These are phyloP conservation scores for Solanum virginianum DNA, from an alignment of 257 asterid genomes.

Conservation along the genomic window DNA sequence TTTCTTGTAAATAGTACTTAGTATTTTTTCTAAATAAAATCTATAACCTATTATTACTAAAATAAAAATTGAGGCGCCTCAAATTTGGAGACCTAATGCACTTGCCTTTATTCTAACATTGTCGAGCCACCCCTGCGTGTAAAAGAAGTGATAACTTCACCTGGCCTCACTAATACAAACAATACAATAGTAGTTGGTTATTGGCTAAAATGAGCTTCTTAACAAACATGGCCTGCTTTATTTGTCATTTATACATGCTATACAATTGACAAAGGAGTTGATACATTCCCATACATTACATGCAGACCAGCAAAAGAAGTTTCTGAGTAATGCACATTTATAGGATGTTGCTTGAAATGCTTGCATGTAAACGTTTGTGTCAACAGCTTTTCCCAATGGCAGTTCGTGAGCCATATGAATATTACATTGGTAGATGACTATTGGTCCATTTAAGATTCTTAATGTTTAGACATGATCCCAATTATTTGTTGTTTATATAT, in stretches of 20 bases:
- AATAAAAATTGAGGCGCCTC: no score
- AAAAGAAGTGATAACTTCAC: background rate
- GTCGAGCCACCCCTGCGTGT: background rate
- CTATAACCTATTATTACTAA: no score
- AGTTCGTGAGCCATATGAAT: background rate
- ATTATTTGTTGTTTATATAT: background rate
- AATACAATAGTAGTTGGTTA: background rate
- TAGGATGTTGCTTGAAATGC: background rate
- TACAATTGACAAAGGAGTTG: background rate
- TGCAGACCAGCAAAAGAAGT: background rate
- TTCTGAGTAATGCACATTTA: background rate
- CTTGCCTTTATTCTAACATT: no score
- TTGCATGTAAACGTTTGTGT: background rate
- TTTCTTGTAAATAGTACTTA: no score
- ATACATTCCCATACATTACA: background rate
- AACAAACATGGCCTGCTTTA: background rate
- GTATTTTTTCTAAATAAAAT: no score
- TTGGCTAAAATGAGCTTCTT: background rate
- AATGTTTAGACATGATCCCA: background rate
- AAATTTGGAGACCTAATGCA: no score
- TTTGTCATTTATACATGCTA: background rate
- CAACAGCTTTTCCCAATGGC: background rate
- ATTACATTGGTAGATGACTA: background rate
- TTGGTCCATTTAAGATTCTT: background rate
- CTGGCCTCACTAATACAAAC: background rate